Conservation (phyloP, 306 rosid species). For the Rosa lucieae region DNA sequence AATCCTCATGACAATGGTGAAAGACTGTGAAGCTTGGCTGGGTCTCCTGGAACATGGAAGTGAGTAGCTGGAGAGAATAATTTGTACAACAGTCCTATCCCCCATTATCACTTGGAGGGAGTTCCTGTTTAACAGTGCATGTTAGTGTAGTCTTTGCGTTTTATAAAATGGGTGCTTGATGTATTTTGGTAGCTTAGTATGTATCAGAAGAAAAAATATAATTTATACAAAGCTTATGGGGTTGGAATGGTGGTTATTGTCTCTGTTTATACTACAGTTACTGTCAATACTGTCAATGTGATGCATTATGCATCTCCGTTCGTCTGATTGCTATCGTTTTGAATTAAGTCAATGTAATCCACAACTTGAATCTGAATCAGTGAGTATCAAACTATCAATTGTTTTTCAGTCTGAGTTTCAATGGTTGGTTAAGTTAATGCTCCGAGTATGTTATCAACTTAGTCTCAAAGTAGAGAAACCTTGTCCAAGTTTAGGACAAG, state of each 20-base stretch:
- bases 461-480: background rate
- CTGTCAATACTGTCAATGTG: background rate
- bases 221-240: constrained; percentile 24
- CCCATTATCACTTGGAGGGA: constrained; percentile 48
- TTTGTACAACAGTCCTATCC: constrained; percentile 47
- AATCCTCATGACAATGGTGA: constrained; percentile 23
- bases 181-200: constrained; percentile 46
- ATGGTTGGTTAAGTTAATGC: background rate
- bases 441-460: background rate
- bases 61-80: constrained; percentile 47
- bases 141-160: constrained; percentile 42
- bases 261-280: constrained; percentile 4
- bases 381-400: background rate
- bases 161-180: constrained; percentile 48
- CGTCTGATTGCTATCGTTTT: background rate
- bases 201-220: constrained; percentile 1
- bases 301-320: background rate
- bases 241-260: background rate
- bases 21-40: constrained; percentile 45
- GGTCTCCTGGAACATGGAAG: constrained; percentile 38
- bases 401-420: background rate
- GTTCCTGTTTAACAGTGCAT: constrained; percentile 51
- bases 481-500: background rate
- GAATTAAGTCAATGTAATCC: background rate
- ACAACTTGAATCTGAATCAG: background rate